Conservation (phyloP, 208 protist genomes). For the Porcisia hertigi region DNA sequence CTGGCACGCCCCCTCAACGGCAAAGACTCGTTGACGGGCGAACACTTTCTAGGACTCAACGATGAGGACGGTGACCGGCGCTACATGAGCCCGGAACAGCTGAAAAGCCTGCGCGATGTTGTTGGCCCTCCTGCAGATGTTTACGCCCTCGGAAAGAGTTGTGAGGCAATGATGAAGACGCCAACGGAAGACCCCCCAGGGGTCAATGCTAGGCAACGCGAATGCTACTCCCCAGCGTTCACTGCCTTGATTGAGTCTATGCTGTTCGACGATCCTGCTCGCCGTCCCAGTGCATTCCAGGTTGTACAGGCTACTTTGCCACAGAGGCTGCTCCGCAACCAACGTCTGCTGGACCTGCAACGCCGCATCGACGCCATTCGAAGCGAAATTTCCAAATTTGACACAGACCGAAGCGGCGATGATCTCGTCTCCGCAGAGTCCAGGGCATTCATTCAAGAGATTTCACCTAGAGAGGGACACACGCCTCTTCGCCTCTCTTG, state of each 20-base stretch:
- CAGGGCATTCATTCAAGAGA: background rate
- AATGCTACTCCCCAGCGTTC: constrained; percentile 37
- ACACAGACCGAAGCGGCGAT: background rate
- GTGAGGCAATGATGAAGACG: constrained; percentile 67
- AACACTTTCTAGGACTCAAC: constrained; percentile 68
- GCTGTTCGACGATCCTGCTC: constrained; percentile 30
- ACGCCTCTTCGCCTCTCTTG: too few relatives aligned
- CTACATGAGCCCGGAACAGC: constrained; percentile 78
- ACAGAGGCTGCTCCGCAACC: constrained; percentile 6
- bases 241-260: constrained; percentile 42
- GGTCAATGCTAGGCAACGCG: constrained; percentile 17
- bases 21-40: constrained; percentile 32
- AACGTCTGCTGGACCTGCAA: constrained; percentile 13
- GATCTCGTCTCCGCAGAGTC: background rate
- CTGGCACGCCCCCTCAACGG: constrained; percentile 52
- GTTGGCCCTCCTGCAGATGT: constrained; percentile 72
- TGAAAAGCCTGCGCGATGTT: constrained; percentile 34
- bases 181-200: constrained; percentile 31
- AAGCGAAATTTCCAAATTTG: constrained; percentile 1
- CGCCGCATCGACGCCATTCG: constrained; percentile 17
- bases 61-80: constrained; percentile 84
- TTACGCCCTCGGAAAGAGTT: constrained; percentile 87
- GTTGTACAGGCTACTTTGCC: constrained; percentile 38
- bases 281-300: constrained; percentile 46
- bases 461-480: background rate